A percentile compares a stretch with the other conserved stretches of the same genome.
Evolutionary conservation across 371 early-diverging fungal genomes (phyloP).

Genomic region (Mortierella sp.): DNA sequence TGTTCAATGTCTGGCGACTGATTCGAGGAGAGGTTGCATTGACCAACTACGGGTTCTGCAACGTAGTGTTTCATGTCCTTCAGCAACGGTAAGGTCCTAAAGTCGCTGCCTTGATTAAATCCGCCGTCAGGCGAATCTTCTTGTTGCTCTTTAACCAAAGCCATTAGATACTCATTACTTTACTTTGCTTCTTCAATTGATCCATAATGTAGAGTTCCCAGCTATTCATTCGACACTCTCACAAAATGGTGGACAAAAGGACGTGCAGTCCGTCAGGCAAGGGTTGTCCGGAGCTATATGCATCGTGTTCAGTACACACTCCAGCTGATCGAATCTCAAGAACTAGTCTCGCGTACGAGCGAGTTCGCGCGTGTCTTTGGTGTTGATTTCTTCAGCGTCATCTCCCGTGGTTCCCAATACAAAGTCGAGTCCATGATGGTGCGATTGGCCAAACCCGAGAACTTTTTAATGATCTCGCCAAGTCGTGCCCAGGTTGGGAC

Average conservation of each 20-base stretch:
- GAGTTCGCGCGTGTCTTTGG: slow-evolving; percentile 93
- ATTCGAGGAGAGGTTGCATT: slow-evolving; percentile 78
- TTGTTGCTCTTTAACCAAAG: too few relatives aligned
- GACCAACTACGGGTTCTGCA: slow-evolving; percentile 84
- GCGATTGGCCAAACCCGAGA: slow-evolving; percentile 86
- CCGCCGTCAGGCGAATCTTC: too few relatives aligned
- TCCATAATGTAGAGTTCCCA: slow-evolving; percentile 64
- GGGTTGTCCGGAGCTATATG: slow-evolving; percentile 73
- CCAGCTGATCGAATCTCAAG: slow-evolving; percentile 78
- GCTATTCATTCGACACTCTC: slow-evolving; percentile 66
- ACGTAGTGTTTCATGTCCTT: slow-evolving; percentile 75
- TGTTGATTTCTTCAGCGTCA: slow-evolving; percentile 85
- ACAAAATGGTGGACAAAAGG: slow-evolving; percentile 73
- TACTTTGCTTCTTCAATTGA: not conserved
- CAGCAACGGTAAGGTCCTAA: slow-evolving; percentile 75
- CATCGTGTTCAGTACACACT: slow-evolving; percentile 75
- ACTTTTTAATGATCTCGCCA: slow-evolving; percentile 71
- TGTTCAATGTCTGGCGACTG: slow-evolving; percentile 90
- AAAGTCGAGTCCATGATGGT: slow-evolving; percentile 90
- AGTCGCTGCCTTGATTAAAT: too few relatives aligned
- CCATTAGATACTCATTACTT: not conserved
- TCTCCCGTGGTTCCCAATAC: slow-evolving; percentile 91
- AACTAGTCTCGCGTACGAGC: slow-evolving; percentile 75
- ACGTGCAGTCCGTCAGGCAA: slow-evolving; percentile 62
- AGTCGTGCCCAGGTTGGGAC: slow-evolving; percentile 71